Conservation (phyloP, 495 filamentous ascomycete genomes). For the Hypoxylon fuscum region DNA sequence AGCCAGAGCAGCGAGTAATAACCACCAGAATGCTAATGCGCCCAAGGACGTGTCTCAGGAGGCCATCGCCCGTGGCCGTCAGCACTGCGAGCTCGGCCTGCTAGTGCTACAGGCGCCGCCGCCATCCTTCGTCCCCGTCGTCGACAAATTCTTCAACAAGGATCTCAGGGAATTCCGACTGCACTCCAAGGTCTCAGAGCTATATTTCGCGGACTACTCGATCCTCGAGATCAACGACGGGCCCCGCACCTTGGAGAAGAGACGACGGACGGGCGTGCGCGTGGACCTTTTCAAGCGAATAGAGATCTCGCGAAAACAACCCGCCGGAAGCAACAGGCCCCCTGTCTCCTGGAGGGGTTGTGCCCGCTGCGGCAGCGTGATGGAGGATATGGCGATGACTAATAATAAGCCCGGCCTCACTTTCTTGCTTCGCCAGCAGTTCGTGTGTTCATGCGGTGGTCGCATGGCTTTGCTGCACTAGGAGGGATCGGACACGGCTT, state of each 20-base stretch:
- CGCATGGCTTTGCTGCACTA: conserved; percentile 54
- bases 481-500: neutral
- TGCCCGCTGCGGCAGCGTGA: conserved; percentile 67
- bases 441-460: conserved; percentile 62
- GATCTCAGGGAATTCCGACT: conserved; percentile 52
- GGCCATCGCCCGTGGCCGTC: conserved; percentile 38
- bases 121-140: conserved; percentile 56
- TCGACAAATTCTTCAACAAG: conserved; percentile 55
- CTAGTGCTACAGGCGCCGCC: conserved; percentile 57
- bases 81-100: conserved; percentile 60
- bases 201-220: conserved; percentile 61
- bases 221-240: conserved; percentile 59
- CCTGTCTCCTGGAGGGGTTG: conserved; percentile 62
- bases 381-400: conserved; percentile 65
- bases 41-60: conserved; percentile 42
- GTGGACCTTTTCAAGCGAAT: conserved; percentile 56
- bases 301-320: conserved; percentile 25
- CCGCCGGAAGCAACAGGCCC: conserved; percentile 16
- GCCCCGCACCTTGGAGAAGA: conserved; percentile 35
- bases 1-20: conserved; percentile 33
- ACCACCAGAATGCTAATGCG: conserved; percentile 37
- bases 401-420: conserved; percentile 51
- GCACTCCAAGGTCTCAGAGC: conserved; percentile 53
- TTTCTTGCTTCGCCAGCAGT: conserved; percentile 63
- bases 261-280: conserved; percentile 36